phyloP scores from a whole-genome alignment of 2,329 filamentous ascomycete species.

The Fusarium staphyleae region DNA sequence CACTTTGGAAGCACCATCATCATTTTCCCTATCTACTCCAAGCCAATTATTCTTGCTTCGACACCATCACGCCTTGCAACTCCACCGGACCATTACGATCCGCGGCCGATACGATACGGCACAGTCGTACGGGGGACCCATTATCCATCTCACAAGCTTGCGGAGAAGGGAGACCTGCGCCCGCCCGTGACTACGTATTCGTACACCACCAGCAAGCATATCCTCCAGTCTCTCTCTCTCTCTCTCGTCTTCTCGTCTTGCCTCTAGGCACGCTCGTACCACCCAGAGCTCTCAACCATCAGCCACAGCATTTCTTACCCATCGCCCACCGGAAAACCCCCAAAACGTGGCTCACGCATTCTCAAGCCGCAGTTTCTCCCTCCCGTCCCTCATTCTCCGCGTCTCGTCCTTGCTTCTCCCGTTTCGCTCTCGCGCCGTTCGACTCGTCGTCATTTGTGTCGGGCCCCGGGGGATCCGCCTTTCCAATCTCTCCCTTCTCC shows the following conservation, averaged over 20 bases:
- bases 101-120: conserved; percentile 36
- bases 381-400: conserved; percentile 1
- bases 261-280: not conserved
- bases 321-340: conserved; percentile 5
- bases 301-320: conserved; percentile 32
- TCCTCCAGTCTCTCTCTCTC: not conserved
- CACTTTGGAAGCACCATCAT: not conserved
- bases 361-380: conserved; percentile 20
- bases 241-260: conserved; percentile 4
- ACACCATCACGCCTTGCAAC: conserved; percentile 31
- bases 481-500: conserved; percentile 5
- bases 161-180: conserved; percentile 28
- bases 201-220: conserved; percentile 9
- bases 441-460: conserved; percentile 24
- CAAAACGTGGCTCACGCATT: conserved; percentile 32
- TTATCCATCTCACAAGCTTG: conserved; percentile 34
- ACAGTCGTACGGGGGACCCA: conserved; percentile 19
- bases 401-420: conserved; percentile 2
- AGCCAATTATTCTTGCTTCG: conserved; percentile 1
- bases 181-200: conserved; percentile 30
- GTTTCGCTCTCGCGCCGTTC: conserved; percentile 16
- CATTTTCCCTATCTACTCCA: not conserved
- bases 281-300: not conserved
- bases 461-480: conserved; percentile 30
- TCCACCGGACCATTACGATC: conserved; percentile 36